Evolutionary conservation across 2,329 filamentous ascomycete genomes (phyloP), one percentile per base, ranked within the genome.

Genomic region (Fusarium anguioides): DNA sequence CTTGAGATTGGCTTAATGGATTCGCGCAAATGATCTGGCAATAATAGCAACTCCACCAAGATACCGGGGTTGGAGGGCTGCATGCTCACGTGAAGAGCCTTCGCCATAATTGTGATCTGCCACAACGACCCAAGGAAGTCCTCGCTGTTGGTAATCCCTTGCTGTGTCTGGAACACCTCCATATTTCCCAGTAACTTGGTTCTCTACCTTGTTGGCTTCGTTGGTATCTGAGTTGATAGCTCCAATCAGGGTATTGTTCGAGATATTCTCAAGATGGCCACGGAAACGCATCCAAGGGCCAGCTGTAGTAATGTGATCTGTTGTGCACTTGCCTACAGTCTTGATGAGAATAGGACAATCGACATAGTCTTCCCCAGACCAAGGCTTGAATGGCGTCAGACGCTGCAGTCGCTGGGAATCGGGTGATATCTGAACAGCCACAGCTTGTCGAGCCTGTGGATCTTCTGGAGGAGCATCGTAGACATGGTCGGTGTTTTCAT

Each of bases 91-190:
- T 3, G 94, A 93, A 46, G 90, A 94, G n/a, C 94, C 94, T 78
- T 97, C 94, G 71, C 94, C 94, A 81, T 97, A 97, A 85, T 99
- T 99, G 81, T 96, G 93, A 82, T 98, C 96, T 18, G 95, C 96
- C 23, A 98, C 91, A 10, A 98, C 94, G 57, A 98, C 87, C 96
- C 96, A 98, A 18, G 52, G 52, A 35, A 56, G 45, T 17, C 52
- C 52, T 20, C 52, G 36, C 14, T 27, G 9, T 26, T 56, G 52
- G 8, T 56, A 56, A 21, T 56, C 52, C 26, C 52, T 42, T 11
- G 52, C 52, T 18, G 45, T 56, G 18, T 56, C 52, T 18, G 52
- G 52, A 8, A 56, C 36, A 21, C 44, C 52, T 0, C 45, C 45
- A 15, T 50, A 15, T 3, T 11, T 6, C 14, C 52, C 52, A 6